Base-by-base conservation (phyloP, 352 stramenopile species). In the Phytophthora pisi region DNA sequence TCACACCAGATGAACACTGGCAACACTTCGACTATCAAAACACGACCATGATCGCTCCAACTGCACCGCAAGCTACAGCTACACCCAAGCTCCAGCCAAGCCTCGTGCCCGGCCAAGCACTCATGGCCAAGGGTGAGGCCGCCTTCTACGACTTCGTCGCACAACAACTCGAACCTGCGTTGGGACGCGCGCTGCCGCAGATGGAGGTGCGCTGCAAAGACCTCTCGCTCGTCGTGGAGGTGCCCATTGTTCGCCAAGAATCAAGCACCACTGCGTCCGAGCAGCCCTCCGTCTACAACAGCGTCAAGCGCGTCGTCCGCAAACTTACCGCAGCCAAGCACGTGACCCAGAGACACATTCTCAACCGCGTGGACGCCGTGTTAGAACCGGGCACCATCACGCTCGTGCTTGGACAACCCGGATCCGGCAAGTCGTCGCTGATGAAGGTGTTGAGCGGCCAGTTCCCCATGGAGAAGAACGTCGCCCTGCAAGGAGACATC, bases 381-480 rank as follows among this genome's bases (percentile, higher is more conserved):
- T 81, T 84, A 20, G 72, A 81, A 30, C 72, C 67, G 11, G 68
- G 72, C 4, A 78, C 71, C 24, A 76, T 75, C 42, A 78, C 72
- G 24, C 36, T 82, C 20, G 43, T 82, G 45, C 57, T 82, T 5
- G 74, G 71, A 0, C 68, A 79, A 34, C 77, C 74, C 8, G 64
- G 68, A 1, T 79, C 75, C 2, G 77, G 78, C 53, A 86, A 82
- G 61, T 64, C 70, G 38, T 79, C 78, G 51, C 65, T 82, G 1
- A 49, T 82, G 34, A 77, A 82, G 18, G 15, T 78, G 10, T 58
- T 81, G 15, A 74, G 70, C 36, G 74, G 74, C 13, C 64, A 70
- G 18, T 72, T 81, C 50, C 66, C 68, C 5, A 59, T 72, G 53
- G 45, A 67, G 55, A 74, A 74, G 47, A 60, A 69, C 18, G 56